These are phyloP conservation scores for Emydomyces testavorans DNA, from an alignment of 2,329 filamentous ascomycete genomes.

Conservation along the genomic window DNA sequence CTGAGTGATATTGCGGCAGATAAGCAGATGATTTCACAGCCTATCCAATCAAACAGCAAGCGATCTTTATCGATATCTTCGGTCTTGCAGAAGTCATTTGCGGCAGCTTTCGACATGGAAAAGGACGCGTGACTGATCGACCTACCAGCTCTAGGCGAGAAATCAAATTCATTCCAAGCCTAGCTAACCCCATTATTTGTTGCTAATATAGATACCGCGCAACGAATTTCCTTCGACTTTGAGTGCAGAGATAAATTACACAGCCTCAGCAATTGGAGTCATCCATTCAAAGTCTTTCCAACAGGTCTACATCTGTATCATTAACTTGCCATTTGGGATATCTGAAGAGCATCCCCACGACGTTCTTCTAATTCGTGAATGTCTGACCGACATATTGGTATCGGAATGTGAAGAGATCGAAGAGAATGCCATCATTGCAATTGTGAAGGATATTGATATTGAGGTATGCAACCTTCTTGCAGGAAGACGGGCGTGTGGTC, in stretches of 20 bases:
- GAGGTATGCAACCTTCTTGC: slow-evolving; percentile 44
- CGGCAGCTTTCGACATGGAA: slow-evolving; percentile 29
- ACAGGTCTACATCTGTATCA: slow-evolving; percentile 37
- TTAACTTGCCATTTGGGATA: slow-evolving; percentile 41
- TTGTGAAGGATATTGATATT: slow-evolving; percentile 58
- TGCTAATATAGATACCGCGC: slow-evolving; percentile 43
- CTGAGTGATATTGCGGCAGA: slow-evolving; percentile 33
- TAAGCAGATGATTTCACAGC: slow-evolving; percentile 24
- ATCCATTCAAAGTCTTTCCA: slow-evolving; percentile 35
- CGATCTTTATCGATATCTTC: slow-evolving; percentile 23
- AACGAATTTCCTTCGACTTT: slow-evolving; percentile 51
- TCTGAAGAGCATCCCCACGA: slow-evolving; percentile 42
- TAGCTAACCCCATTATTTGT: slow-evolving; percentile 40
- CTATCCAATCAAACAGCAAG: slow-evolving; percentile 15
- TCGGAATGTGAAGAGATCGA: slow-evolving; percentile 40
- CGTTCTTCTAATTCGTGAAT: slow-evolving; percentile 47
- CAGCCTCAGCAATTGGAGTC: slow-evolving; percentile 28
- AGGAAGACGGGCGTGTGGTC: slow-evolving; percentile 42
- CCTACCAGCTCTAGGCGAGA: slow-evolving; percentile 28
- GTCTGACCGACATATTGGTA: slow-evolving; percentile 48
- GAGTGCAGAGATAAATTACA: slow-evolving; percentile 43
- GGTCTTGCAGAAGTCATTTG: slow-evolving; percentile 14
- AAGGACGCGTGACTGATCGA: slow-evolving; percentile 48
- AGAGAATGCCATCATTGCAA: slow-evolving; percentile 44
- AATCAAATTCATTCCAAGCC: slow-evolving; percentile 11